phyloP scores from a whole-genome alignment of 805 yeast species.

The Candida nonsorbophila region DNA sequence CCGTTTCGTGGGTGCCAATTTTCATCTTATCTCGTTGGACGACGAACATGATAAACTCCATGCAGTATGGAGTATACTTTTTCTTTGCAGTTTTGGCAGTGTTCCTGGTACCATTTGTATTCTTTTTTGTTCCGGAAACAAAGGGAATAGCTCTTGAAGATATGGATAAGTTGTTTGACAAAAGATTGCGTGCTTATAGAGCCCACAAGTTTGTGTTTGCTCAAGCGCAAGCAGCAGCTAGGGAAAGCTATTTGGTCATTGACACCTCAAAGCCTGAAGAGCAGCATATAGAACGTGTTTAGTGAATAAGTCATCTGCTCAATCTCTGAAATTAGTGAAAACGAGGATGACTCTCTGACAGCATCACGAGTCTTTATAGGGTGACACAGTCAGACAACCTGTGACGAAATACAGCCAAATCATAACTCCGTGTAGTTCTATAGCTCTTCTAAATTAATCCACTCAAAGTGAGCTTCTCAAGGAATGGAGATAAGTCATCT shows the following conservation, averaged over 20 bases:
- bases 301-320: not conserved
- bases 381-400: too few relatives aligned
- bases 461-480: constrained; percentile 77
- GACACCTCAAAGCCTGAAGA: too few relatives aligned
- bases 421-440: too few relatives aligned
- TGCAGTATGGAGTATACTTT: constrained; percentile 33
- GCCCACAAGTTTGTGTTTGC: constrained; percentile 16
- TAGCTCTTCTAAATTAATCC: constrained; percentile 46
- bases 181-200: constrained; percentile 15
- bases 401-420: too few relatives aligned
- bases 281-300: too few relatives aligned
- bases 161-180: constrained; percentile 19
- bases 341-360: too few relatives aligned
- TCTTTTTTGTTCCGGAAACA: constrained; percentile 32
- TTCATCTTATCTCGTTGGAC: constrained; percentile 33
- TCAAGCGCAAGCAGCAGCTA: too few relatives aligned
- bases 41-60: constrained; percentile 25
- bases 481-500: constrained; percentile 82
- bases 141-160: constrained; percentile 28
- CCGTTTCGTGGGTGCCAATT: constrained; percentile 35
- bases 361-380: too few relatives aligned
- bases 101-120: constrained; percentile 31
- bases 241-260: too few relatives aligned
- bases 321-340: not conserved
- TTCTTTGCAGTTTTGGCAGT: constrained; percentile 31